These are phyloP conservation scores for Sclerotinia glacialis DNA, from an alignment of 2,329 filamentous ascomycete species.

Conservation along the genomic window DNA sequence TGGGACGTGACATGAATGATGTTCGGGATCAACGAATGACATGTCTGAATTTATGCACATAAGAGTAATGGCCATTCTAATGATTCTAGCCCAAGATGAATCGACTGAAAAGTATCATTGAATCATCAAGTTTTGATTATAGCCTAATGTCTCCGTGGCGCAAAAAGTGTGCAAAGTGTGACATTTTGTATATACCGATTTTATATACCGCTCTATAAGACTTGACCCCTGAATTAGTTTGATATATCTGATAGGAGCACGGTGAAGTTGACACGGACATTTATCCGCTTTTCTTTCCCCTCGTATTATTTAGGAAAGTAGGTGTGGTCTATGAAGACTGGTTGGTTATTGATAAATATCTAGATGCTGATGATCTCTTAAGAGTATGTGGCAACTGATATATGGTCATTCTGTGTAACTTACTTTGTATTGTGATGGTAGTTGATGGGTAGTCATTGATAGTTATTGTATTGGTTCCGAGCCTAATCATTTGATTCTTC, in stretches of 20 bases:
- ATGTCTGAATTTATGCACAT: constrained; percentile 13
- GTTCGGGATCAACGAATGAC: background rate
- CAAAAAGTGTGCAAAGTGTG: background rate
- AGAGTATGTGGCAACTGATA: background rate
- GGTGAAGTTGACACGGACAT: constrained; percentile 7
- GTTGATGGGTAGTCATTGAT: background rate
- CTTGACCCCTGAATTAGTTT: background rate
- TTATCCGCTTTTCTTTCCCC: background rate
- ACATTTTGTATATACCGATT: background rate
- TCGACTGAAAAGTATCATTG: background rate
- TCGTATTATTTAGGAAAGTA: background rate
- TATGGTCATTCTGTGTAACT: no score
- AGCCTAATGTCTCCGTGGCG: background rate
- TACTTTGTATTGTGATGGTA: no score
- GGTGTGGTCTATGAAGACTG: background rate
- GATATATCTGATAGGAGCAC: background rate
- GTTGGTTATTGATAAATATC: background rate
- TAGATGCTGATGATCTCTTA: background rate
- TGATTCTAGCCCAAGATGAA: background rate
- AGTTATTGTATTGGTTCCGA: no score
- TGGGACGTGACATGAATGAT: background rate
- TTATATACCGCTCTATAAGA: background rate
- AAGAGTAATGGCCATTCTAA: background rate
- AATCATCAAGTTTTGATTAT: background rate
- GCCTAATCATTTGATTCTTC: background rate